Conservation (phyloP, 495 filamentous ascomycete species). For the Aspergillus hancockii region DNA sequence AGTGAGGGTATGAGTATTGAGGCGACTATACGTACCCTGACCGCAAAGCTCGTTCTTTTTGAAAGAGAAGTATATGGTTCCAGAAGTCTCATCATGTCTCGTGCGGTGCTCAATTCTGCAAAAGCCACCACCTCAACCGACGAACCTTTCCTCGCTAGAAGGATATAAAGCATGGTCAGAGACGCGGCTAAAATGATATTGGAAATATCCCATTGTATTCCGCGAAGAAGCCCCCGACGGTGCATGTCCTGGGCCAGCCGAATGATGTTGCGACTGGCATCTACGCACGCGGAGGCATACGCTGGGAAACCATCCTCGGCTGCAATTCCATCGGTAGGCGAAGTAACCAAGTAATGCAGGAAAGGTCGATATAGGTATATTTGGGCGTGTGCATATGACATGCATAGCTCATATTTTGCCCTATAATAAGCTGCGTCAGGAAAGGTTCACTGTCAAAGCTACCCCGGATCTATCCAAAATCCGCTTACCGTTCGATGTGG, state of each 20-base stretch:
- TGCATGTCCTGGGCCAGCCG: constrained; percentile 17
- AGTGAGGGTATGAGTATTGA: not conserved
- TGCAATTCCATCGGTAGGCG: not conserved
- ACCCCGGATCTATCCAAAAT: not conserved
- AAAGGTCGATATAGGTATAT: constrained; percentile 16
- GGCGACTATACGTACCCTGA: not conserved
- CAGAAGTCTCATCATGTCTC: not conserved
- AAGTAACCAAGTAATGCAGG: constrained; percentile 8
- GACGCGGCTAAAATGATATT: constrained; percentile 10
- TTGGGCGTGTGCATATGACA: constrained; percentile 13
- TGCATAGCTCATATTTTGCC: constrained; percentile 14
- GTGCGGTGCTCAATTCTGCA: not conserved
- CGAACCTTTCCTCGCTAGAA: constrained; percentile 1
- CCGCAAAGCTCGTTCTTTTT: not conserved
- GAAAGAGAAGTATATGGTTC: not conserved
- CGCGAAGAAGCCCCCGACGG: constrained; percentile 12
- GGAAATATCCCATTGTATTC: constrained; percentile 10
- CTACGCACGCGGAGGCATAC: constrained; percentile 11
- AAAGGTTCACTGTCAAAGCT: not conserved
- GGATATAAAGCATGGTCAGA: constrained; percentile 11
- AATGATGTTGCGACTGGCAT: constrained; percentile 16
- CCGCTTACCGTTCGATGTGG: constrained; percentile 1
- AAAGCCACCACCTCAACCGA: not conserved
- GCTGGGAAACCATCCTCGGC: constrained; percentile 6
- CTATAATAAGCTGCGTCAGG: constrained; percentile 4